Conservation (phyloP, 164 flowering plant genomes). For the Santalum album region DNA sequence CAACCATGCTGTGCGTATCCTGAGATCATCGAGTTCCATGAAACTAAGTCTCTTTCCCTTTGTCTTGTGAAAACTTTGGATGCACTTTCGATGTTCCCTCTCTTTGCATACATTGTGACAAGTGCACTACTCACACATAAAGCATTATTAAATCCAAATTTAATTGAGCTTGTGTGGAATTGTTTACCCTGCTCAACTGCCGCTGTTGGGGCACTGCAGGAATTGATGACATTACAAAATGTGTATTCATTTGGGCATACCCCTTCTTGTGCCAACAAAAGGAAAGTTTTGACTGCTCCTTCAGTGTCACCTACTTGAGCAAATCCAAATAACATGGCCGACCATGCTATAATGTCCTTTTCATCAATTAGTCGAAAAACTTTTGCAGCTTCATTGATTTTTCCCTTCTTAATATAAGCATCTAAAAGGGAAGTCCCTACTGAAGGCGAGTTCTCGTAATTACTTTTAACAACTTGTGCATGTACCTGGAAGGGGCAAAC, state of each 20-base stretch:
- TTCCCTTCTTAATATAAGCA: constrained; percentile 55
- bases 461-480: constrained; percentile 60
- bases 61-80: constrained; percentile 58
- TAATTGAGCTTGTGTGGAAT: constrained; percentile 65
- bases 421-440: constrained; percentile 84
- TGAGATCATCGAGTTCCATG: constrained; percentile 94
- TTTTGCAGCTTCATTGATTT: constrained; percentile 43
- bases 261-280: constrained; percentile 36
- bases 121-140: constrained; percentile 80
- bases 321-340: constrained; percentile 85
- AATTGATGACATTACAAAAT: constrained; percentile 67
- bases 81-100: constrained; percentile 77
- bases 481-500: constrained; percentile 62
- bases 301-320: constrained; percentile 60
- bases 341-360: constrained; percentile 89
- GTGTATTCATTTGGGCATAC: constrained; percentile 65
- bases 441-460: constrained; percentile 40
- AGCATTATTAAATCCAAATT: constrained; percentile 39
- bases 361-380: constrained; percentile 53
- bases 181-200: constrained; percentile 78
- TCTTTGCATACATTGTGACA: constrained; percentile 82
- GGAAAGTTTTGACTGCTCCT: constrained; percentile 41
- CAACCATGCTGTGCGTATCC: constrained; percentile 85
- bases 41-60: constrained; percentile 59
- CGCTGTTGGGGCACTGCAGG: constrained; percentile 58